A percentile compares a stretch with the other conserved stretches of the same genome.
These are phyloP conservation scores for Lycium barbarum DNA, from an alignment of 257 asterid species.

Conservation along the genomic window DNA sequence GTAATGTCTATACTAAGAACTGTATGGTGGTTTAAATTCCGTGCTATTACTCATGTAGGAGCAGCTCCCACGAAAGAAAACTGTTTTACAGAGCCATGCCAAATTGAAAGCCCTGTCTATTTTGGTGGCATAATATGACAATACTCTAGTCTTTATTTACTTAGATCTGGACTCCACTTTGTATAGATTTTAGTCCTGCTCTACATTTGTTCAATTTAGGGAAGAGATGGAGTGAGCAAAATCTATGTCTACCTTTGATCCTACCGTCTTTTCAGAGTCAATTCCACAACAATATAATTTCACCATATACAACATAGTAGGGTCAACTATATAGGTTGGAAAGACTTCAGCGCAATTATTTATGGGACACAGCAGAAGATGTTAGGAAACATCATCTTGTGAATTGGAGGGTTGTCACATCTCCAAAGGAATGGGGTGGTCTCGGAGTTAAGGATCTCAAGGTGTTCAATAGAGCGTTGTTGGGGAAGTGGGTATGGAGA, in stretches of 20 bases:
- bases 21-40: neutral
- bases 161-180: slow-evolving; percentile 7
- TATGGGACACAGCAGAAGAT: no score
- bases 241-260: neutral
- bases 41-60: neutral
- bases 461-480: no score
- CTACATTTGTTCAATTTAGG: slow-evolving; percentile 12
- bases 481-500: no score
- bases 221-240: slow-evolving; percentile 11
- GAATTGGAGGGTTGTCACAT: no score
- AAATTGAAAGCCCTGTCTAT: neutral
- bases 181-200: slow-evolving; percentile 2
- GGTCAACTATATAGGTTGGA: neutral
- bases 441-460: no score
- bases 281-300: neutral
- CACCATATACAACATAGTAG: slow-evolving; percentile 1
- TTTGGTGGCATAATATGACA: neutral
- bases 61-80: neutral
- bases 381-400: no score
- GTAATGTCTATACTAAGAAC: neutral
- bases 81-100: slow-evolving; percentile 15
- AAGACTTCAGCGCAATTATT: no score
- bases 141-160: slow-evolving; percentile 5
- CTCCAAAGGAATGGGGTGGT: no score
- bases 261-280: neutral